Evolutionary conservation across 768 basidiomycete species (phyloP).

Genomic region (Podaxis sp.): DNA sequence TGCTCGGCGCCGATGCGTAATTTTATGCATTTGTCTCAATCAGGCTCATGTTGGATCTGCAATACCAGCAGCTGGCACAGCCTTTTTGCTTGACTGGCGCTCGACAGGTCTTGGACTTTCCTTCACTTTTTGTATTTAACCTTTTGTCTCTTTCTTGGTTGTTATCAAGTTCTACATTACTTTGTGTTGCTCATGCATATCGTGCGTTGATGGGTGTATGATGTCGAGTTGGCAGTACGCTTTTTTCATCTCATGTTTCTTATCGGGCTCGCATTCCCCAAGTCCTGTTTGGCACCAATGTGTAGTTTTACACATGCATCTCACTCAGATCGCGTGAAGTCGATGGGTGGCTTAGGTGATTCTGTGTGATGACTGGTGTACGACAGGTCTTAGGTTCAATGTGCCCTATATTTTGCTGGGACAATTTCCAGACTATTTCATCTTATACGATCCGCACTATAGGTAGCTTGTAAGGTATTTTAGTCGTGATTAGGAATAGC

Average conservation of each 20-base stretch:
- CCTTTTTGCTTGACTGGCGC: neutral
- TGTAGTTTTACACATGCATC: neutral
- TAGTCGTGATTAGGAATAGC: no score
- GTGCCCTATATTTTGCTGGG: no score
- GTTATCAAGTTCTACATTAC: no score
- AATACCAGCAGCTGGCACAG: no score
- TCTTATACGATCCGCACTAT: no score
- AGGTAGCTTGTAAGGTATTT: no score
- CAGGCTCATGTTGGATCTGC: neutral
- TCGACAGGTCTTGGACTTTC: neutral
- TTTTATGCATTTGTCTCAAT: neutral
- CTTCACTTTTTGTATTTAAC: neutral
- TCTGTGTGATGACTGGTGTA: neutral
- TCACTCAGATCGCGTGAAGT: neutral
- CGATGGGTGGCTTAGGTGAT: neutral
- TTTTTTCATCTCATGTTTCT: neutral
- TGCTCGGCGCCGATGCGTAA: neutral
- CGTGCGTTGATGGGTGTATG: no score
- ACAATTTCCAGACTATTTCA: no score
- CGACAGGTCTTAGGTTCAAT: neutral
- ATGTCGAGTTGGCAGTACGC: neutral
- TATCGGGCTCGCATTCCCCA: neutral
- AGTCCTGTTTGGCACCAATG: neutral
- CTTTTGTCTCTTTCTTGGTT: no score
- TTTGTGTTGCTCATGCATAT: no score